These are phyloP conservation scores for Bacterosira constricta DNA, from an alignment of 108 stramenopile species.

Conservation along the genomic window DNA sequence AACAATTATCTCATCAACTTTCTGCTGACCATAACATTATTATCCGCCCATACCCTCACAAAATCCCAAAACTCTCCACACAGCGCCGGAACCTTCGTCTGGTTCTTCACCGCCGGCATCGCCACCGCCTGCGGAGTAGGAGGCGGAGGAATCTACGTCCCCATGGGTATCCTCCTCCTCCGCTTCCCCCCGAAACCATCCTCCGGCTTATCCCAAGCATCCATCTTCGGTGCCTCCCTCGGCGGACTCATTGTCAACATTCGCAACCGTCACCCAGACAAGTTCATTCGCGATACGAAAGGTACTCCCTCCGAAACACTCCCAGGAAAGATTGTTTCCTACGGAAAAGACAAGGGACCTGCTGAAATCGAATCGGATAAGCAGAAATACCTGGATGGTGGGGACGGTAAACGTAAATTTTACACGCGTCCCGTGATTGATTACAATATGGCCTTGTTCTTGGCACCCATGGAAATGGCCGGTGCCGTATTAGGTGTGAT, in stretches of 20 bases:
- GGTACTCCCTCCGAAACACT: constrained; percentile 4
- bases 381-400: constrained; percentile 20
- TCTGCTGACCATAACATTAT: background rate
- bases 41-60: no score
- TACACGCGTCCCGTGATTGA: constrained; percentile 75
- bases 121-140: constrained; percentile 77
- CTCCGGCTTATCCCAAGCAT: constrained; percentile 64
- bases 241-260: constrained; percentile 65
- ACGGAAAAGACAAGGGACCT: constrained; percentile 37
- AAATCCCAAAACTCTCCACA: no score
- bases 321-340: constrained; percentile 22
- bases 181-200: constrained; percentile 65
- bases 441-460: constrained; percentile 70
- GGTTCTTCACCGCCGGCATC: constrained; percentile 62
- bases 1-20: background rate
- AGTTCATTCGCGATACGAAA: constrained; percentile 31
- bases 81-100: constrained; percentile 61
- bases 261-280: constrained; percentile 55
- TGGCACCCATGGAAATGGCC: constrained; percentile 77
- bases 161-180: constrained; percentile 66
- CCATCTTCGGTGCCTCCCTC: constrained; percentile 68
- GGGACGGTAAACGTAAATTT: constrained; percentile 42
- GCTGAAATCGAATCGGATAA: constrained; percentile 25
- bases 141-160: constrained; percentile 78
- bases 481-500: constrained; percentile 72